Base-by-base conservation (phyloP, 2,329 filamentous ascomycete species). In the Fusarium goolgardi region DNA sequence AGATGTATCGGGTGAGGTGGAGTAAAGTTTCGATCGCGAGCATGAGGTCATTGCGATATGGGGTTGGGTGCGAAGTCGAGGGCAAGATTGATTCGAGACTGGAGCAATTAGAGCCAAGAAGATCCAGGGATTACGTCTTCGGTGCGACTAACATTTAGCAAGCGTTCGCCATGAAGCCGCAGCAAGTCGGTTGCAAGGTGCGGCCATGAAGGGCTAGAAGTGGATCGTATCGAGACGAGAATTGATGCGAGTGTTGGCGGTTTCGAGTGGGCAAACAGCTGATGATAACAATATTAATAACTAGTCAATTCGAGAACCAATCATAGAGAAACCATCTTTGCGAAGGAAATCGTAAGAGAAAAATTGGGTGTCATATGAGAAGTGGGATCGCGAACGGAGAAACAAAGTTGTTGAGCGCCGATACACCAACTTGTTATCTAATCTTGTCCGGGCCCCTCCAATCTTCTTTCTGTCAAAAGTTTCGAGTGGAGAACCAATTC, bases 371-470 rank as follows among this genome's bases (percentile, higher is more conserved):
- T 55, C 32, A 60, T 63, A 35, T 50, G 59, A 64, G 66, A 69
- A 59, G 66, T 69, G 66, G 67, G 55, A 70, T 70, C 67, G 67
- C 61, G 60, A 67, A 70, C 60, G 68, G 65, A 71, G 67, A 70
- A 68, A 70, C 53, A 71, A 71, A 69, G 59, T 70, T 68, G 67
- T 70, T 71, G 67, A 68, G 59, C 55, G 45, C 64, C 66, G 65
- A 59, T 74, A 71, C 66, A 64, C 47, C 41, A 65, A 65, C 60
- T 59, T 59, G 71, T 73, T 73, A 74, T 73, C 71, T 73, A 69
- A 73, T 71, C 61, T 64, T 71, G 67, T 56, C 58, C 62, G 52
- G 59, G 71, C 62, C 71, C 70, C 70, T 72, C 71, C 61, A 70
- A 71, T 67, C 41, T 59, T 58, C 57, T 70, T 49, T 40, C 29